Base-by-base conservation (phyloP, 2,329 filamentous ascomycete species). In the Trichoderma sp. region DNA sequence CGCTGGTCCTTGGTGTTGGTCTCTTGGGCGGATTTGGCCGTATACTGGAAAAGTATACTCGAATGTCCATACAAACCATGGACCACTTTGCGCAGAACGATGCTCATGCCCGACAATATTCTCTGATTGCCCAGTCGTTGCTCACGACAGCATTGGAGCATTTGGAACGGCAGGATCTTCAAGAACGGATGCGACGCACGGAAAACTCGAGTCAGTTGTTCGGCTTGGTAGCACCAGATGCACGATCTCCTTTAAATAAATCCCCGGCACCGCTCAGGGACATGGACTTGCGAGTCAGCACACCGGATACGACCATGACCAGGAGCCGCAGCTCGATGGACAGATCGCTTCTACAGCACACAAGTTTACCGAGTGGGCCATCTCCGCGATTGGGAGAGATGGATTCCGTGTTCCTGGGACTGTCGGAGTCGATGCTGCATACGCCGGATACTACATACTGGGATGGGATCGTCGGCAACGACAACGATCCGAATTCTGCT, bases 141-240 rank as follows among this genome's bases (percentile, higher is more conserved):
- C 84, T 89, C 0, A 82, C 81, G 0, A 86, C 85, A 0, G 87
- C 87, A 0, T 79, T 87, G 0, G 84, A 86, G 53, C 84, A 89
- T 24, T 83, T 90, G 0, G 87, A 89, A 77, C 85, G 84, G 60
- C 84, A 83, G 6, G 88, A 90, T 71, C 80, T 86, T 0, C 83
- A 85, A 21, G 87, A 89, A 74, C 83, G 87, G 0, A 81, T 84
- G 29, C 84, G 84, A 1, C 84, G 87, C 11, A 88, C 87, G 0
- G 87, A 89, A 75, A 88, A 83, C 78, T 89, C 88, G 0, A 87
- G 87, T 12, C 87, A 87, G 76, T 78, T 90, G 0, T 90, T 90
- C 59, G 88, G 88, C 0, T 80, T 90, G 0, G 82, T 89, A 6
- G 86, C 86, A 0, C 82, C 80, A 5, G 79, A 75, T 60, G 65